Conservation (phyloP, 495 filamentous ascomycete genomes). For the Chaetomidium leptoderma region DNA sequence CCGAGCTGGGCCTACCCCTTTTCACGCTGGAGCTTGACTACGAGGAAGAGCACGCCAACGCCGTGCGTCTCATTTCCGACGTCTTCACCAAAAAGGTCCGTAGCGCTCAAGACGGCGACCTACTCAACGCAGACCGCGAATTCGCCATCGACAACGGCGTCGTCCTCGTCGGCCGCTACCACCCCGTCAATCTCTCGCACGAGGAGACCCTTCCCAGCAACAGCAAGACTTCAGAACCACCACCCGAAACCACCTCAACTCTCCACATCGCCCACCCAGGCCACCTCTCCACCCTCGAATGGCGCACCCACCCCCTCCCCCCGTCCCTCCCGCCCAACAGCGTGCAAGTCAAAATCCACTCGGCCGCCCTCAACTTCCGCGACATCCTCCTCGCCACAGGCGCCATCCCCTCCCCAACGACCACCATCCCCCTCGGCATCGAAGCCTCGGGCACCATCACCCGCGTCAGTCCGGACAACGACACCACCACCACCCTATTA, state of each 20-base stretch:
- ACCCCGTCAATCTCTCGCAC: constrained; percentile 4
- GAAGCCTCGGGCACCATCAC: constrained; percentile 37
- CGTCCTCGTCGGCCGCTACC: constrained; percentile 8
- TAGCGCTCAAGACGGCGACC: constrained; percentile 17
- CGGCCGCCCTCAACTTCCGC: constrained; percentile 34
- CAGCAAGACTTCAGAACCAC: background rate
- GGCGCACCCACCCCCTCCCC: constrained; percentile 1
- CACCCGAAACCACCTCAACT: background rate
- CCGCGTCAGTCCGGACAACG: no score
- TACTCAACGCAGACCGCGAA: constrained; percentile 27
- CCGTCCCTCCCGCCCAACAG: constrained; percentile 20
- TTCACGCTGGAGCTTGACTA: constrained; percentile 26
- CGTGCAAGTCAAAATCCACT: constrained; percentile 32
- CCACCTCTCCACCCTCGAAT: constrained; percentile 6
- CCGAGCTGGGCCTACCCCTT: constrained; percentile 26
- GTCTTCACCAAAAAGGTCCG: constrained; percentile 27
- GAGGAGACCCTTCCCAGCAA: background rate
- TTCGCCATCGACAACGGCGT: constrained; percentile 25
- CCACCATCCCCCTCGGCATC: constrained; percentile 1
- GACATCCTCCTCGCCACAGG: constrained; percentile 41
- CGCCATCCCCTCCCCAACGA: background rate
- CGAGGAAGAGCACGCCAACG: constrained; percentile 5
- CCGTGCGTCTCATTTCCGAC: constrained; percentile 14
- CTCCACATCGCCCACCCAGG: constrained; percentile 8
- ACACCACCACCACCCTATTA: constrained; percentile 16